Percentiles rank a stretch among this genome's conserved stretches.
Evolutionary conservation across 805 yeast genomes (phyloP).

Genomic region (Zygotorulaspora florentina): DNA sequence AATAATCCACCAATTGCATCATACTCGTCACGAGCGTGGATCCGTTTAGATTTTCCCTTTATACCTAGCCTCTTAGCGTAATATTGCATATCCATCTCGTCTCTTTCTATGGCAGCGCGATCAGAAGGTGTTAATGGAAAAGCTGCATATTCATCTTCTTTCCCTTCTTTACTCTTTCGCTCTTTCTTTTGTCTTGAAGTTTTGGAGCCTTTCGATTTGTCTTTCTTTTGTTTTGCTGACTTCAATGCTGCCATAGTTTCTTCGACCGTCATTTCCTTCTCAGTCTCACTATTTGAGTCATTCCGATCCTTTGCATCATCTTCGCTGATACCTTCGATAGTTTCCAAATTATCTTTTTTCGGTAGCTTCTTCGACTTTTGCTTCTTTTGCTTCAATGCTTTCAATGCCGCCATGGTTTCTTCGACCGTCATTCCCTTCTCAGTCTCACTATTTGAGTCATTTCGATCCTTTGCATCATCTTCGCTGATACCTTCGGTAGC

Average conservation of each 20-base stretch:
- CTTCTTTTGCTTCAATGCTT: slow-evolving; percentile 25
- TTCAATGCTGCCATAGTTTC: slow-evolving; percentile 36
- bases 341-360: no score
- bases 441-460: not conserved
- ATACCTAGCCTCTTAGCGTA: slow-evolving; percentile 80
- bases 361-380: slow-evolving; percentile 24
- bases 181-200: slow-evolving; percentile 9
- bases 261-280: slow-evolving; percentile 26
- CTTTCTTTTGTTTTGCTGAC: slow-evolving; percentile 26
- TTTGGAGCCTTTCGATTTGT: slow-evolving; percentile 23
- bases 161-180: slow-evolving; percentile 8
- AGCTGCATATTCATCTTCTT: slow-evolving; percentile 14
- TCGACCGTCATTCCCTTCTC: slow-evolving; percentile 26
- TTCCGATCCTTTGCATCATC: slow-evolving; percentile 1
- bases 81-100: slow-evolving; percentile 74
- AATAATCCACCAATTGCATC: slow-evolving; percentile 79
- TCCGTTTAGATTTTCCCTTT: slow-evolving; percentile 50
- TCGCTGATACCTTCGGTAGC: slow-evolving; percentile 13
- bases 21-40: slow-evolving; percentile 50
- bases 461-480: slow-evolving; percentile 1
- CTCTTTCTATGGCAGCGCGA: slow-evolving; percentile 47
- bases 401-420: slow-evolving; percentile 36
- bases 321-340: no score
- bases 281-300: not conserved
- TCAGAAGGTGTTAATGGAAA: slow-evolving; percentile 42